phyloP scores from a whole-genome alignment of 148 eudicot genomes.

The Vaccinium darrowii region DNA sequence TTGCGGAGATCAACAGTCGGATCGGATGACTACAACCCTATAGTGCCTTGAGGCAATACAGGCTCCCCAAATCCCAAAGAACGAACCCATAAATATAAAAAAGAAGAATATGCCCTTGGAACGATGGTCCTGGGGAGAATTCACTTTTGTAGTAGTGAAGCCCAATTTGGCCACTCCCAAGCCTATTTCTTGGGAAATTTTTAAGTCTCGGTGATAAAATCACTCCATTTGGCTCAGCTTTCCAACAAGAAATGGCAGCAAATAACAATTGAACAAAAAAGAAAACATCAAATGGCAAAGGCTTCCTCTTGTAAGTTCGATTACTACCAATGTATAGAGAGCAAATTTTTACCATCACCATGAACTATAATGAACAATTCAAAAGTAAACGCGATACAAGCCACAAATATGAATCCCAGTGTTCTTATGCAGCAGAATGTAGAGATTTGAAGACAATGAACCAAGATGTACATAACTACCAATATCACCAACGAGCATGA shows the following conservation, averaged over 20 bases:
- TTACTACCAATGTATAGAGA: background rate
- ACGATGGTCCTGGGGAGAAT: background rate
- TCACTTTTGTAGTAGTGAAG: background rate
- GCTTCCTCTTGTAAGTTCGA: background rate
- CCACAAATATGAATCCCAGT: background rate
- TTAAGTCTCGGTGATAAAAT: background rate
- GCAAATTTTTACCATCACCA: conserved; percentile 2
- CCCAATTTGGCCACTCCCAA: background rate
- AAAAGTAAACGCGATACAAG: background rate
- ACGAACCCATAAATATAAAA: background rate
- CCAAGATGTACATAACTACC: background rate
- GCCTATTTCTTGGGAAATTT: background rate
- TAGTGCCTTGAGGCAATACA: no score
- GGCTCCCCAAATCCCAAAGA: background rate
- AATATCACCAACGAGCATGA: background rate
- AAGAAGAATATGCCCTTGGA: background rate
- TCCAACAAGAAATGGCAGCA: background rate
- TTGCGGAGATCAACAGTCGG: no score
- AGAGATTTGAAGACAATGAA: background rate
- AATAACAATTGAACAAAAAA: background rate
- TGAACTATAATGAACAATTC: conserved; percentile 3
- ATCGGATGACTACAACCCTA: no score
- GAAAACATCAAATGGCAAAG: background rate
- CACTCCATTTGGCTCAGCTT: background rate
- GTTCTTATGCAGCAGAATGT: background rate